Evolutionary conservation across 352 stramenopile species (phyloP).

Genomic region (Phytophthora citricola): DNA sequence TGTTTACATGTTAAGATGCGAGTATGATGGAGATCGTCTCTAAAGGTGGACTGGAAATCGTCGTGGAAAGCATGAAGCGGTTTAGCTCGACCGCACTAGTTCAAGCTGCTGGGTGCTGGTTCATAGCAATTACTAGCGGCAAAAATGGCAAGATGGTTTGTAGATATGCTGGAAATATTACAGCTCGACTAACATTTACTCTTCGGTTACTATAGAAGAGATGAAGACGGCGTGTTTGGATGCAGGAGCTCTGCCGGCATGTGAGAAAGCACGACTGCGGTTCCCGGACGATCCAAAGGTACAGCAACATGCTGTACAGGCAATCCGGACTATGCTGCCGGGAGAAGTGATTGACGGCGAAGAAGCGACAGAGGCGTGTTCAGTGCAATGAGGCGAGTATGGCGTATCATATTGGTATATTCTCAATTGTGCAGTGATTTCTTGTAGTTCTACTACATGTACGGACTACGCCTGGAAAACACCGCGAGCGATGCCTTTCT

Average conservation of each 20-base stretch:
- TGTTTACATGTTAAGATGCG: conserved; percentile 33
- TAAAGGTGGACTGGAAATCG: conserved; percentile 55
- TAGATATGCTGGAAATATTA: not conserved
- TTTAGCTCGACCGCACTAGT: conserved; percentile 52
- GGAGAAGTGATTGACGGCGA: conserved; percentile 28
- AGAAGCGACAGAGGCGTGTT: conserved; percentile 9
- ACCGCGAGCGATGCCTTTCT: conserved; percentile 34
- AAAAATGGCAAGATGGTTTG: conserved; percentile 42
- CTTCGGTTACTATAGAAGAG: conserved; percentile 37
- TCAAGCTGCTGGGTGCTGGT: conserved; percentile 61
- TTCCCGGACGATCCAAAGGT: conserved; percentile 57
- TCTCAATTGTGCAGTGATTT: conserved; percentile 7
- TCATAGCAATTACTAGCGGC: conserved; percentile 57
- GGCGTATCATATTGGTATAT: conserved; percentile 17
- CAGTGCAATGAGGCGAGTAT: conserved; percentile 17
- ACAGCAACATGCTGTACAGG: conserved; percentile 56
- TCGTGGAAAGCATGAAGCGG: conserved; percentile 58
- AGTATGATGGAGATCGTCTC: conserved; percentile 65
- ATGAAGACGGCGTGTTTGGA: conserved; percentile 59
- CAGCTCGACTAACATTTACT: not conserved
- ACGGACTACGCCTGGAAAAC: conserved; percentile 20
- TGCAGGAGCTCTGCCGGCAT: conserved; percentile 50
- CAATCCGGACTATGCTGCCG: conserved; percentile 47
- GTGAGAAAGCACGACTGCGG: conserved; percentile 57
- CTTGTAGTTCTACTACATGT: not conserved